phyloP scores from a whole-genome alignment of 2,329 filamentous ascomycete species.

The Xylariaceae sp. region DNA sequence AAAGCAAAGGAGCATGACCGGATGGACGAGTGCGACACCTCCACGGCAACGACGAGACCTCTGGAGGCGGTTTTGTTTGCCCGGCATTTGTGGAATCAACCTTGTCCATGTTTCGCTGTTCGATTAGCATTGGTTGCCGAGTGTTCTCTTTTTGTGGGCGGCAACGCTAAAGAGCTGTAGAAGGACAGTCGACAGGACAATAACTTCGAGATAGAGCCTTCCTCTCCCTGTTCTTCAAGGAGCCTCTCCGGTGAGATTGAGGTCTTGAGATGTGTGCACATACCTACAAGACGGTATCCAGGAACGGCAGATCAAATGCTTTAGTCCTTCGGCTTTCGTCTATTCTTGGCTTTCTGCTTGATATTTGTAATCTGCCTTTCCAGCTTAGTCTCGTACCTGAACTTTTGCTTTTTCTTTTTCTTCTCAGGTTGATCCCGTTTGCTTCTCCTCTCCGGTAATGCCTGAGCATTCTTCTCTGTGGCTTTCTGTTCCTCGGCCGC shows the following conservation, averaged over 20 bases:
- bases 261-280: slow-evolving; percentile 11
- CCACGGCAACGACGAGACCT: slow-evolving; percentile 2
- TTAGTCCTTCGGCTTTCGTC: slow-evolving; percentile 26
- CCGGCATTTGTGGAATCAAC: slow-evolving; percentile 18
- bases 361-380: slow-evolving; percentile 70
- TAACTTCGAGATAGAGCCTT: slow-evolving; percentile 9
- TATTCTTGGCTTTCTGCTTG: slow-evolving; percentile 65
- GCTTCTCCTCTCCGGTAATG: slow-evolving; percentile 4
- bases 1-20: slow-evolving; percentile 1
- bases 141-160: slow-evolving; percentile 6
- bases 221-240: slow-evolving; percentile 2
- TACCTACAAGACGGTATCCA: slow-evolving; percentile 18
- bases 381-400: slow-evolving; percentile 84
- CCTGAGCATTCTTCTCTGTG: slow-evolving; percentile 17
- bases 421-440: slow-evolving; percentile 39
- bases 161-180: slow-evolving; percentile 6
- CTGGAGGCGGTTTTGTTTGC: slow-evolving; percentile 19
- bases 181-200: slow-evolving; percentile 10
- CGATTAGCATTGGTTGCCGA: slow-evolving; percentile 18
- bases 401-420: slow-evolving; percentile 85
- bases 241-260: slow-evolving; percentile 7
- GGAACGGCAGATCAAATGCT: slow-evolving; percentile 19
- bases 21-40: slow-evolving; percentile 1
- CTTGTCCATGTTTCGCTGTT: slow-evolving; percentile 18
- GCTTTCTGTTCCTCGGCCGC: slow-evolving; percentile 31